A percentile compares a stretch with the other conserved stretches of the same genome.
Conservation (phyloP, 169 alveolate genomes). For the Plasmodium billcollinsi region DNA sequence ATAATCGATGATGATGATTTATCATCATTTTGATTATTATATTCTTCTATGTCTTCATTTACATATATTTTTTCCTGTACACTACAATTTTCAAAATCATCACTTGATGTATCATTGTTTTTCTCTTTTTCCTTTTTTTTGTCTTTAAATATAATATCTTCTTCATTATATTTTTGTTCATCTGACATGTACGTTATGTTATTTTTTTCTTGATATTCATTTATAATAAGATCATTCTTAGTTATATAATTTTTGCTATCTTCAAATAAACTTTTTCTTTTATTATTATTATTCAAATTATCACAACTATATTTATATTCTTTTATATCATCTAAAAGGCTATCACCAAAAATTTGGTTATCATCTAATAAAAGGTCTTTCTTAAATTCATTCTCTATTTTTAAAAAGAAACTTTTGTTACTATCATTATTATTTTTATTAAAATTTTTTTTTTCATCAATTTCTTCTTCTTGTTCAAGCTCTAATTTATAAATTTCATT, state of each 20-base stretch:
- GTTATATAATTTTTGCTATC: neutral
- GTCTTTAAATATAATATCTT: neutral
- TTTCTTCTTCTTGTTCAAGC: neutral
- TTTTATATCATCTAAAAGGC: neutral
- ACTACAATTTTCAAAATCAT: conserved; percentile 65
- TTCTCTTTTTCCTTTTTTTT: neutral
- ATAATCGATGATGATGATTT: too few relatives aligned
- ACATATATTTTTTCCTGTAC: conserved; percentile 34
- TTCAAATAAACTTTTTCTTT: neutral
- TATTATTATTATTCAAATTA: neutral
- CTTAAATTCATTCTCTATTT: conserved; percentile 36
- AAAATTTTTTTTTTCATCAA: neutral
- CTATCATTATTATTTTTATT: neutral
- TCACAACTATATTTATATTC: neutral
- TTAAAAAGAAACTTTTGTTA: neutral
- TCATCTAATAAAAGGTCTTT: conserved; percentile 47
- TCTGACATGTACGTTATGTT: too few relatives aligned
- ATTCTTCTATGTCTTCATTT: neutral
- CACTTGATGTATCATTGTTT: conserved; percentile 5
- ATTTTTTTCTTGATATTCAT: neutral
- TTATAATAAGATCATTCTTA: neutral
- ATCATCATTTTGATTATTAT: neutral
- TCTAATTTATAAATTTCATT: neutral
- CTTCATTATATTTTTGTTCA: neutral
- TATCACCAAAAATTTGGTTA: conserved; percentile 47